Conservation (phyloP, 139 green algal genomes). For the Ulvella scutata region DNA sequence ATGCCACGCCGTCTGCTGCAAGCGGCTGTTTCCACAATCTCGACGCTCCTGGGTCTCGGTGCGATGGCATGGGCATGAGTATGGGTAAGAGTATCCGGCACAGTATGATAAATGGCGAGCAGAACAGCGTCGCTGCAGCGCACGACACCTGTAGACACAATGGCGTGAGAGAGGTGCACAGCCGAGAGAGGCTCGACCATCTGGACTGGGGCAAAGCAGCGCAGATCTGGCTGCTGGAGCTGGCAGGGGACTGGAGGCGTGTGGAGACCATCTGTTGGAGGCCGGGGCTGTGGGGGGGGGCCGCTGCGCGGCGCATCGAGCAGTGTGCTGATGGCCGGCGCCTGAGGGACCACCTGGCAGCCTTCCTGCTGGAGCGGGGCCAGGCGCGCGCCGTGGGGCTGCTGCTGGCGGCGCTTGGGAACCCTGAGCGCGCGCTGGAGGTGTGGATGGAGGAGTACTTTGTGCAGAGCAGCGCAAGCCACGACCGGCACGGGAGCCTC, state of each 20-base stretch:
- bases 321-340: not conserved
- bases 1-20: too few relatives aligned
- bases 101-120: not conserved
- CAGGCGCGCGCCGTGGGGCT: not conserved
- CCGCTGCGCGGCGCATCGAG: not conserved
- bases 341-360: not conserved
- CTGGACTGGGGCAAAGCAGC: not conserved
- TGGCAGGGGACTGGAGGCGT: not conserved
- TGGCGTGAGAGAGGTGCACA: too few relatives aligned
- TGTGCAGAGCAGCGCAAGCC: not conserved
- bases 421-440: not conserved
- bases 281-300: not conserved
- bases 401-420: not conserved
- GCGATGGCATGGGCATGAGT: not conserved
- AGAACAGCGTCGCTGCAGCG: not conserved
- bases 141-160: too few relatives aligned
- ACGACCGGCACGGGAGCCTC: too few relatives aligned
- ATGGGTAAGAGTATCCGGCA: not conserved
- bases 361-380: not conserved
- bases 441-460: not conserved
- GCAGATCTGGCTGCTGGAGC: conserved; percentile 1
- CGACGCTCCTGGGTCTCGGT: too few relatives aligned
- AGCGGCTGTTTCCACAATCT: too few relatives aligned
- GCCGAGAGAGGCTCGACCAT: too few relatives aligned
- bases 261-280: not conserved